Evolutionary conservation across 371 early-diverging fungal genomes (phyloP).

Genomic region (Rhizopus delemar): DNA sequence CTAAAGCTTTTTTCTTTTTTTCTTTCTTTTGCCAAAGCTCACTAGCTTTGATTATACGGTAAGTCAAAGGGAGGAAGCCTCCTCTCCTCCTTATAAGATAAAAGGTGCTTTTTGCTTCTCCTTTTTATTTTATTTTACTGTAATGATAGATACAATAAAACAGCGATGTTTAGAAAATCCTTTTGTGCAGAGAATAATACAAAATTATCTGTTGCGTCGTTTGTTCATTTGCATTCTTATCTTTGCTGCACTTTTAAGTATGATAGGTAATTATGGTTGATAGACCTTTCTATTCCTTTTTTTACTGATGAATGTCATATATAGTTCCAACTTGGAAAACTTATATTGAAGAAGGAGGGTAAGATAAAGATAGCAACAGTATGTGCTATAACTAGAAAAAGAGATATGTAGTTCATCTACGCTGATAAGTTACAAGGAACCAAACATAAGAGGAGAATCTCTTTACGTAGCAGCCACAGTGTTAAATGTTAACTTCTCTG

Average conservation of each 20-base stretch:
- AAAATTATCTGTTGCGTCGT: slow-evolving; percentile 5
- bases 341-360: slow-evolving; percentile 40
- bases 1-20: too few relatives aligned
- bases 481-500: slow-evolving; percentile 33
- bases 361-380: slow-evolving; percentile 5
- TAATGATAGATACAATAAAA: neutral
- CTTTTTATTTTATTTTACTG: neutral
- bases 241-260: slow-evolving; percentile 9
- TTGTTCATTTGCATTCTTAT: slow-evolving; percentile 10
- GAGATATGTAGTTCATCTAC: slow-evolving; percentile 12
- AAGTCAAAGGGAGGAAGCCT: too few relatives aligned
- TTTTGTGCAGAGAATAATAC: neutral
- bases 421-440: slow-evolving; percentile 28
- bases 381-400: neutral
- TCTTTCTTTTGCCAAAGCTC: too few relatives aligned
- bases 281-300: neutral
- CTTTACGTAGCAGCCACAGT: slow-evolving; percentile 30
- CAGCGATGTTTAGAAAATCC: neutral
- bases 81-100: too few relatives aligned
- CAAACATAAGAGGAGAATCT: slow-evolving; percentile 34
- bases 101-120: too few relatives aligned
- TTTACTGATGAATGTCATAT: too few relatives aligned
- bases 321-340: slow-evolving; percentile 41
- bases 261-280: slow-evolving; percentile 13
- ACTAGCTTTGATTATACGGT: too few relatives aligned